Conservation (phyloP, 176 grass and related monocot species). For the Aegilops sharonensis region DNA sequence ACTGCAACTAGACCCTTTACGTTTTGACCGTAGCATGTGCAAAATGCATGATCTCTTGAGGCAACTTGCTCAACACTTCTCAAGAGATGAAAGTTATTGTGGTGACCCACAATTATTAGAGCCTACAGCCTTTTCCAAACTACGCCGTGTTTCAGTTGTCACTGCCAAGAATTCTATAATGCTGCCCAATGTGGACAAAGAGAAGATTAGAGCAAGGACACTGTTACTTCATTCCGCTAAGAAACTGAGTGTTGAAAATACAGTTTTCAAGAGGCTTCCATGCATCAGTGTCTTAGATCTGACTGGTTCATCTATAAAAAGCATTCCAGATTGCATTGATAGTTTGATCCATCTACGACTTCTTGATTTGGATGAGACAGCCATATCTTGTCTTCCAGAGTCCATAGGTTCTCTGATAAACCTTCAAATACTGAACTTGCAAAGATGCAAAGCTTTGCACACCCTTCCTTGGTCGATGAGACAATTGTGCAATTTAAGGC, state of each 20-base stretch:
- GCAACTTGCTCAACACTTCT: slow-evolving; percentile 30
- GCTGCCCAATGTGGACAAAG: neutral
- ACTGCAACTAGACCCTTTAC: neutral
- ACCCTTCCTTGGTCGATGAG: neutral
- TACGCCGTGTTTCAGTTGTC: neutral
- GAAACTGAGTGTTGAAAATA: neutral
- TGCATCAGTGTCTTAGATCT: slow-evolving; percentile 18
- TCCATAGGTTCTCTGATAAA: slow-evolving; percentile 10
- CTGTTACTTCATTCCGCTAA: neutral
- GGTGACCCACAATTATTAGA: neutral
- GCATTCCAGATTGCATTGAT: neutral
- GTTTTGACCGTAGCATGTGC: rapidly evolving
- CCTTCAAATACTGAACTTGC: slow-evolving; percentile 21
- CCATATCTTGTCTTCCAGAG: slow-evolving; percentile 7
- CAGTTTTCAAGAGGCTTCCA: neutral
- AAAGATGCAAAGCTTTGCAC: neutral
- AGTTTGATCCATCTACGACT: slow-evolving; percentile 5
- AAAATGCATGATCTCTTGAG: slow-evolving; percentile 43
- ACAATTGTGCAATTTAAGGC: neutral
- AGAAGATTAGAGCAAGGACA: neutral
- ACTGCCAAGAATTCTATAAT: neutral
- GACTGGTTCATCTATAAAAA: neutral
- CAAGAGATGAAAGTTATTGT: slow-evolving; percentile 5
- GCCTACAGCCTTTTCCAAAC: neutral
- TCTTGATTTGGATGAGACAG: neutral